A percentile compares a stretch with the other conserved stretches of the same genome.
Evolutionary conservation across 2,329 filamentous ascomycete genomes (phyloP).

Genomic region (Ophioceras dolichostomum): DNA sequence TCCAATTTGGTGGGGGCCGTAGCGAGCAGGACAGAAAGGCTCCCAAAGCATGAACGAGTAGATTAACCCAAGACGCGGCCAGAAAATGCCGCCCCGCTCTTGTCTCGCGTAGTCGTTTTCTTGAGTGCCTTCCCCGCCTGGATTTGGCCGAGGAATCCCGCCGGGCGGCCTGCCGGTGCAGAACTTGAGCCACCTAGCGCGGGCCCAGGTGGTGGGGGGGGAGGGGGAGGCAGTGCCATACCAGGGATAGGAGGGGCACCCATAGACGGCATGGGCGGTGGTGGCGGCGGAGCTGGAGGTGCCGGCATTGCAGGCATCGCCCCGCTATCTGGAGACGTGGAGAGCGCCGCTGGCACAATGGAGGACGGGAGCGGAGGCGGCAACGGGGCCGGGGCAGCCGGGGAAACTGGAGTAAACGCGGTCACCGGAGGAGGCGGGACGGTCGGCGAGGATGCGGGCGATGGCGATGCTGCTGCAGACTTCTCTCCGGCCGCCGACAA

Average conservation of each 20-base stretch:
- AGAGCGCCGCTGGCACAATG: constrained; percentile 13
- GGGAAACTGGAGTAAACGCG: constrained; percentile 20
- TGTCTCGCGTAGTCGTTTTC: constrained; percentile 86
- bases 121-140: constrained; percentile 65
- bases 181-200: too few species aligned
- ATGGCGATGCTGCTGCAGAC: constrained; percentile 24
- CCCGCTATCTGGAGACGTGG: constrained; percentile 10
- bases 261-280: constrained; percentile 22
- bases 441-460: constrained; percentile 21
- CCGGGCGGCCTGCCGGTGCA: constrained; percentile 31
- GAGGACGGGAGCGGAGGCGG: constrained; percentile 16
- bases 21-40: not conserved
- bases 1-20: too few species aligned
- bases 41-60: constrained; percentile 4
- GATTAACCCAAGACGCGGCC: constrained; percentile 57
- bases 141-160: constrained; percentile 70
- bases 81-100: constrained; percentile 57
- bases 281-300: constrained; percentile 21
- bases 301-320: constrained; percentile 7
- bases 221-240: constrained; percentile 30
- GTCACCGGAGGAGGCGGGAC: constrained; percentile 22
- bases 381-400: constrained; percentile 18
- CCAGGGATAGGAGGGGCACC: constrained; percentile 22
- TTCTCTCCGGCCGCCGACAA: constrained; percentile 73
- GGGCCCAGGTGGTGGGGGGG: constrained; percentile 30